A percentile compares a stretch with the other conserved stretches of the same genome.
phyloP scores from a whole-genome alignment of 371 early-diverging fungal genomes.

The Syncephalastrum monosporum region DNA sequence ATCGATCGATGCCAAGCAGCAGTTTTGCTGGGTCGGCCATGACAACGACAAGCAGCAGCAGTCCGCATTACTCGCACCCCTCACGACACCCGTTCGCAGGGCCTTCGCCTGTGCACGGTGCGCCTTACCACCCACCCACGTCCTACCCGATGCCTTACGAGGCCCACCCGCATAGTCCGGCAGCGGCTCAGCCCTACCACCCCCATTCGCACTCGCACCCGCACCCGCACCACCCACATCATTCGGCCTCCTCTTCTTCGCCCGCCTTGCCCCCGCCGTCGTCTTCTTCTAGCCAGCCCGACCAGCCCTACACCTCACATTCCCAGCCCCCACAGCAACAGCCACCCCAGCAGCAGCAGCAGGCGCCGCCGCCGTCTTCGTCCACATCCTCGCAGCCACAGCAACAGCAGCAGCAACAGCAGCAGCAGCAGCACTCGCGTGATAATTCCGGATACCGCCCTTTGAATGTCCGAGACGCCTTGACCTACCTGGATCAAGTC shows the following conservation, averaged over 20 bases:
- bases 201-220: not conserved
- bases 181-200: not conserved
- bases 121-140: not conserved
- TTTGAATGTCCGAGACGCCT: constrained; percentile 82
- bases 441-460: constrained; percentile 22
- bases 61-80: not conserved
- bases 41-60: not conserved
- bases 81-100: not conserved
- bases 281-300: no score
- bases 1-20: not conserved
- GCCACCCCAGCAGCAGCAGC: no score
- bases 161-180: not conserved
- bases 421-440: constrained; percentile 4
- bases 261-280: not conserved
- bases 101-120: not conserved
- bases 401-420: not conserved
- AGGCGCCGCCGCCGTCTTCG: no score
- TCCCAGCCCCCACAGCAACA: not conserved
- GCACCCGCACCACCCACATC: not conserved
- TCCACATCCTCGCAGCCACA: not conserved
- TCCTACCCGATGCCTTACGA: not conserved
- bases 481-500: constrained; percentile 96
- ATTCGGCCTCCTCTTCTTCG: not conserved
- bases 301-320: no score
- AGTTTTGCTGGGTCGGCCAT: not conserved